Conservation (phyloP, 345 rosid species). For the Xanthoceras sorbifolium region DNA sequence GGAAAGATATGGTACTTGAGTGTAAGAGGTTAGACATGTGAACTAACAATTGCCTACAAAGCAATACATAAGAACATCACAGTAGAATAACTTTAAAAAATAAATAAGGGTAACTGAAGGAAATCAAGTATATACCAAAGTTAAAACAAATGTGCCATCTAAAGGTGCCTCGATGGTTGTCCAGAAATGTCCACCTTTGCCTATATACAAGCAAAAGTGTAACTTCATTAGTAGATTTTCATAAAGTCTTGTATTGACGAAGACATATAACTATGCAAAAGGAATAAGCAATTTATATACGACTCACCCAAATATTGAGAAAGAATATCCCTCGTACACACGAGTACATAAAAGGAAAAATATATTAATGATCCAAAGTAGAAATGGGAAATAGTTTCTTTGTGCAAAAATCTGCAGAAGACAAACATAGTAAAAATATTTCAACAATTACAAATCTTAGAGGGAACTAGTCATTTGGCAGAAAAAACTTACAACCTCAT, state of each 20-base stretch:
- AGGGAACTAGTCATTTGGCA: background rate
- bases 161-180: conserved; percentile 80
- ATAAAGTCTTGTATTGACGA: conserved; percentile 11
- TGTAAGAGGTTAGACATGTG: background rate
- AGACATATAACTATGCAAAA: background rate
- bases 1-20: background rate
- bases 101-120: background rate
- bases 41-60: background rate
- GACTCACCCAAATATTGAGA: conserved; percentile 83
- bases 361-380: conserved; percentile 76
- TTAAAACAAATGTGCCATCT: conserved; percentile 99
- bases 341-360: conserved; percentile 81
- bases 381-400: conserved; percentile 51
- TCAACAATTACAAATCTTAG: conserved; percentile 14
- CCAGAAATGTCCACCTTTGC: conserved; percentile 69
- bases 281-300: background rate
- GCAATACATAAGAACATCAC: background rate
- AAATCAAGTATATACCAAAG: conserved; percentile 58
- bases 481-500: background rate
- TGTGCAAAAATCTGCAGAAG: conserved; percentile 60
- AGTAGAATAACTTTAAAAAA: background rate
- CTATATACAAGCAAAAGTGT: conserved; percentile 34
- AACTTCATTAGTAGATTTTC: conserved; percentile 13
- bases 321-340: conserved; percentile 82
- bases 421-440: conserved; percentile 36